These are phyloP conservation scores for Moesziomyces parantarcticus DNA, from an alignment of 1,284 basidiomycete genomes.

Conservation along the genomic window DNA sequence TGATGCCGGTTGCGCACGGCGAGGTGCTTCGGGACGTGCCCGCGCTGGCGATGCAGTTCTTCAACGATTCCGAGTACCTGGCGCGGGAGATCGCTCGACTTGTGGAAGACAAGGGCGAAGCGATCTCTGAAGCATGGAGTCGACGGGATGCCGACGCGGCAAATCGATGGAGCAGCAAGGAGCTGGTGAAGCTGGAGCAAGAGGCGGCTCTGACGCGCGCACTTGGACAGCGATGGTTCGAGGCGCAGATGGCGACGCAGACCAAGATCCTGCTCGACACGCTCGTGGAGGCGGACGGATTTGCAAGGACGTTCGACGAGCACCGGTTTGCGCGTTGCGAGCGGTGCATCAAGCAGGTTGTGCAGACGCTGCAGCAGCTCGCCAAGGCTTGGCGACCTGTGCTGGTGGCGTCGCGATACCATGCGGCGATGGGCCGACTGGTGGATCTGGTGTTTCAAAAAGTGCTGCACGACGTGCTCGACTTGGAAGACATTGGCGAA, in stretches of 20 bases:
- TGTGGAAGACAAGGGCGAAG: slow-evolving; percentile 66
- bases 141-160: slow-evolving; percentile 19
- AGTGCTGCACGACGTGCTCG: slow-evolving; percentile 80
- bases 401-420: slow-evolving; percentile 54
- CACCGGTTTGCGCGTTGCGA: slow-evolving; percentile 83
- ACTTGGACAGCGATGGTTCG: slow-evolving; percentile 52
- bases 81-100: slow-evolving; percentile 63
- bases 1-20: slow-evolving; percentile 80
- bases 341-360: slow-evolving; percentile 75
- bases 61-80: slow-evolving; percentile 86
- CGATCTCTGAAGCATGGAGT: slow-evolving; percentile 13
- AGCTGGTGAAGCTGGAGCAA: slow-evolving; percentile 30
- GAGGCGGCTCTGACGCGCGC: slow-evolving; percentile 44
- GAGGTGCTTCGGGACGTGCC: slow-evolving; percentile 73
- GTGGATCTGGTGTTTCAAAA: slow-evolving; percentile 78
- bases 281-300: slow-evolving; percentile 77
- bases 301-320: slow-evolving; percentile 79
- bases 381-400: slow-evolving; percentile 80
- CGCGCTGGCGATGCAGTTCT: slow-evolving; percentile 79
- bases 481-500: slow-evolving; percentile 88
- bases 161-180: slow-evolving; percentile 18
- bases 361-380: slow-evolving; percentile 76
- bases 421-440: slow-evolving; percentile 75
- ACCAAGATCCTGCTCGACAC: slow-evolving; percentile 70
- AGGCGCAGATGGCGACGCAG: slow-evolving; percentile 68